phyloP scores from a whole-genome alignment of 176 grass and related monocot genomes.

The Zea luxurians region DNA sequence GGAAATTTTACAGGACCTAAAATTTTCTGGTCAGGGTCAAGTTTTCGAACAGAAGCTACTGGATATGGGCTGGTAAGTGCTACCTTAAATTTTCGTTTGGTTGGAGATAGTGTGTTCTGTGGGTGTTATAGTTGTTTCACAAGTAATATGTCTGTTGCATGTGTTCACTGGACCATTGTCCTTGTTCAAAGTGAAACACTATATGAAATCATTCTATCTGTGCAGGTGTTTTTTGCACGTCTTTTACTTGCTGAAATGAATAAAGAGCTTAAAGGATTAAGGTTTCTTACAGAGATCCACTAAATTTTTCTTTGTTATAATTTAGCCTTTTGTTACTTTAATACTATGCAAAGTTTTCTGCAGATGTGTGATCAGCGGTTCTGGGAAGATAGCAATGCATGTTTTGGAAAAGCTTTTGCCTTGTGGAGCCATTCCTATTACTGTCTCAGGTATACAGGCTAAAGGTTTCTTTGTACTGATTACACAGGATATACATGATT shows the following conservation, averaged over 20 bases:
- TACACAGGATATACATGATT: conserved; percentile 27
- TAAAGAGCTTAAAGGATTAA: conserved; percentile 99
- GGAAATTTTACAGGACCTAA: conserved; percentile 99
- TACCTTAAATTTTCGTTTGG: conserved; percentile 35
- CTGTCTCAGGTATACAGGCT: conserved; percentile 74
- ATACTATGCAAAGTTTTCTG: conserved; percentile 37
- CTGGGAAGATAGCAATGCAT: conserved; percentile 99
- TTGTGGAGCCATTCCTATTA: conserved; percentile 92
- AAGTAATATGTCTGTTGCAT: conserved; percentile 9
- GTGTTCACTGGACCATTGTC: conserved; percentile 19
- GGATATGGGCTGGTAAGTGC: conserved; percentile 90
- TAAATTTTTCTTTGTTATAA: conserved; percentile 30
- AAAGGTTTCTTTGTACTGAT: conserved; percentile 21
- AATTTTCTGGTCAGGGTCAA: conserved; percentile 98
- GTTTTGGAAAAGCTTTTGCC: conserved; percentile 96
- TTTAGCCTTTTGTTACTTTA: conserved; percentile 21
- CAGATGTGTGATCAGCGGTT: conserved; percentile 94
- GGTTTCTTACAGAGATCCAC: conserved; percentile 52
- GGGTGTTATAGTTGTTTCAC: conserved; percentile 25
- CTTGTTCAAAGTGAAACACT: conserved; percentile 1
- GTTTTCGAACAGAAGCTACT: conserved; percentile 97
- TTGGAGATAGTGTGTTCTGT: conserved; percentile 28
- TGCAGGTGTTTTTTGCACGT: conserved; percentile 96
- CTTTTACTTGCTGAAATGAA: conserved; percentile 99
- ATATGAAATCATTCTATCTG: background rate